Evolutionary conservation across 164 flowering plant genomes (phyloP).

Genomic region (Dillenia turbinata): DNA sequence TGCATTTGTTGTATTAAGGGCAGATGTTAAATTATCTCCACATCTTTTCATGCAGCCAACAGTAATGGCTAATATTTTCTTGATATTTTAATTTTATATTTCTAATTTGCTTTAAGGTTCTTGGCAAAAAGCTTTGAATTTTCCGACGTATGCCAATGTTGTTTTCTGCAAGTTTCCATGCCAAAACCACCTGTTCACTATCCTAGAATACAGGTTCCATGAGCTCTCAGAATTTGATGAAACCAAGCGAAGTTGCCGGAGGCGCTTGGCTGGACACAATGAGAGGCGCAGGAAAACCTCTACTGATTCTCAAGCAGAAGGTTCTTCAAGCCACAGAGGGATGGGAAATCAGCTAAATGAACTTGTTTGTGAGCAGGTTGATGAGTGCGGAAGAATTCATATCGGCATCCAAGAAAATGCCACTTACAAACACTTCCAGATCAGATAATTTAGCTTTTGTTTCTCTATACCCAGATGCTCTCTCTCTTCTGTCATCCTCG

Average conservation of each 20-base stretch:
- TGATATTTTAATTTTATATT: no score
- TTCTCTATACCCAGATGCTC: constrained; percentile 12
- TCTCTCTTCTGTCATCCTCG: constrained; percentile 29
- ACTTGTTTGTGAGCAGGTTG: constrained; percentile 23
- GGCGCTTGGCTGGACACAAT: constrained; percentile 51
- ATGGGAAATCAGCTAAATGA: constrained; percentile 19
- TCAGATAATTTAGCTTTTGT: constrained; percentile 9
- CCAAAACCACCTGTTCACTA: not conserved
- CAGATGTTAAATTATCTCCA: no score
- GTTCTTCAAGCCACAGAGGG: constrained; percentile 17
- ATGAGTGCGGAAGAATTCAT: constrained; percentile 27
- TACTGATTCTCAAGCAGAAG: constrained; percentile 18
- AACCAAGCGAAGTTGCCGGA: constrained; percentile 43
- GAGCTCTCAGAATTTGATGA: constrained; percentile 50
- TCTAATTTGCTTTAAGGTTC: no score
- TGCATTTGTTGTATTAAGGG: no score
- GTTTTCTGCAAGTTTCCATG: no score
- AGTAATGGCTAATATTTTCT: no score
- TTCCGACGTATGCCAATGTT: no score
- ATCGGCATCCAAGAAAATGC: constrained; percentile 24
- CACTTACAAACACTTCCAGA: constrained; percentile 32
- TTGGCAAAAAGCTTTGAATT: no score
- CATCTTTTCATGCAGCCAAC: no score
- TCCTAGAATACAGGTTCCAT: constrained; percentile 33
- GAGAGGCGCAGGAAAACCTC: constrained; percentile 39